A percentile compares a stretch with the other conserved stretches of the same genome.
Conservation (phyloP, 129 eudicot genomes). For the Silybum marianum region DNA sequence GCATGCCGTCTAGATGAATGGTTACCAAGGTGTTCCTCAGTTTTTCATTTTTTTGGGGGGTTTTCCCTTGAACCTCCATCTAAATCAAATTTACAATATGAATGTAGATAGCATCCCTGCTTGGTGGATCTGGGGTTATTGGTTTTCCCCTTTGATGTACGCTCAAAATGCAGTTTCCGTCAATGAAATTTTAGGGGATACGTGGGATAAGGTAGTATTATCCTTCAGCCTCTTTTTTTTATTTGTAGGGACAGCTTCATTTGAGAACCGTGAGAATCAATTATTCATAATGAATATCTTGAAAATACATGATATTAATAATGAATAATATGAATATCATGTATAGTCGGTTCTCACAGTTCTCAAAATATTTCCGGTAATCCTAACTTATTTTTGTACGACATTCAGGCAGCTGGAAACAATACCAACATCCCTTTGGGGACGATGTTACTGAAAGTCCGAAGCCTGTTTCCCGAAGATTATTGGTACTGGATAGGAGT, state of each 20-base stretch:
- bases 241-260: background rate
- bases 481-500: constrained; percentile 98
- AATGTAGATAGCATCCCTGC: constrained; percentile 72
- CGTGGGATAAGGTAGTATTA: constrained; percentile 61
- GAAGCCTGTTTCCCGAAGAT: constrained; percentile 64
- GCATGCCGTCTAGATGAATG: too few species aligned
- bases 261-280: background rate
- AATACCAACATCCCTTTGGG: constrained; percentile 55
- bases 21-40: too few species aligned
- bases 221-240: background rate
- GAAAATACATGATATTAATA: background rate
- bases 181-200: constrained; percentile 79
- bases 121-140: constrained; percentile 99
- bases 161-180: constrained; percentile 94
- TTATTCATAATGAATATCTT: background rate
- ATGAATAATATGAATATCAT: background rate
- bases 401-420: constrained; percentile 52
- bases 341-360: background rate
- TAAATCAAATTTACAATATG: background rate
- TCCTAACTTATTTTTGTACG: background rate
- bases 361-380: background rate
- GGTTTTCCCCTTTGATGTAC: constrained; percentile 98
- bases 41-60: too few species aligned
- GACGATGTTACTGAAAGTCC: constrained; percentile 58
- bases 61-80: too few species aligned